Base-by-base conservation (phyloP, 257 asterid genomes). In the Agastache rugosa region DNA sequence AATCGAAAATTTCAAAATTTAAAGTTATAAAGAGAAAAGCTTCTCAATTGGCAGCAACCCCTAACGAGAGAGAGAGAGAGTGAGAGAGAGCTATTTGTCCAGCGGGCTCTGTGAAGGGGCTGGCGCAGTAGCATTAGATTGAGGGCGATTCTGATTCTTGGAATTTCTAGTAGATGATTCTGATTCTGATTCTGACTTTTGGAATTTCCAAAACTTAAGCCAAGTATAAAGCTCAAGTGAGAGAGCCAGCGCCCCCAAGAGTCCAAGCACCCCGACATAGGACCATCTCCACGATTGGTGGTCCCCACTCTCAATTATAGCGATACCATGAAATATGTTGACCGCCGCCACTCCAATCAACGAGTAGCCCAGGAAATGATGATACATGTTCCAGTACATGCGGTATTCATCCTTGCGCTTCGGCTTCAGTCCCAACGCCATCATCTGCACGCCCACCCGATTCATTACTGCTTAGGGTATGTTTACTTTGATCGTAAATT, bases 311-410 rank as follows among this genome's bases (percentile, higher is more conserved):
- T 63, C 77, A 15, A 84, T 6, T 23, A 88, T 81, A 4, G 8
- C 58, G 63, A 86, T 82, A 19, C 93, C 93, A 6, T 47, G 67
- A 44, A 82, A 88, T 41, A 84, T 84, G 80, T 86, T 88, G 1
- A 79, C 75, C 7, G 72, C 68, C 6, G 83, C 74, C 73, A 78
- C 15, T 0, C 76, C 78, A 1, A 88, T 63, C 77, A 88, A 48
- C 10, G 84, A 31, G 29, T 86, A 88, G 19, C 93, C 91, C 77
- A 88, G 78, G 8, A 76, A 78, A 63, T 83, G 88, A 69, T 84
- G 91, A n/a, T 88, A 88, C 86, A 86, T 84, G 71, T 86, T 86
- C 93, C 93, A 86, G 66, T 77, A 81, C 0, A 15, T 37, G 4
- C 90, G 80, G 59, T 76, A 77, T 0, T 71, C 80, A 8, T 83